These are phyloP conservation scores for Pisolithus orientalis DNA, from an alignment of 768 basidiomycete genomes.

Conservation along the genomic window DNA sequence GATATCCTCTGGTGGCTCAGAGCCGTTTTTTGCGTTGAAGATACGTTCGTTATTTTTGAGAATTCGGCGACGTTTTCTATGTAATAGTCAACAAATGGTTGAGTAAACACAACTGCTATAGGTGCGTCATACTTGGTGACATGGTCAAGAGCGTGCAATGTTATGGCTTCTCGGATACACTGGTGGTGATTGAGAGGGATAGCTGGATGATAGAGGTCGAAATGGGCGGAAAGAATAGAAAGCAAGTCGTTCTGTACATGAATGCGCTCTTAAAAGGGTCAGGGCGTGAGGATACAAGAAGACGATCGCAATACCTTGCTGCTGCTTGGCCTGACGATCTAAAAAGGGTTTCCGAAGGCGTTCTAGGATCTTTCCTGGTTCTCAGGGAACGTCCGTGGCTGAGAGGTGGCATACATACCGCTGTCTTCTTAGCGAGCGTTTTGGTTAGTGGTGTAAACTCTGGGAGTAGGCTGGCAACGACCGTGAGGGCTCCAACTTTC, in stretches of 20 bases:
- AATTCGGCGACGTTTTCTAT: conserved; percentile 82
- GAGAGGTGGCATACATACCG: conserved; percentile 13
- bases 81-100: neutral
- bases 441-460: conserved; percentile 29
- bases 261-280: conserved; percentile 34
- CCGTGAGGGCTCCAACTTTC: conserved; percentile 47
- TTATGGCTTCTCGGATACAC: conserved; percentile 57
- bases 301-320: conserved; percentile 32
- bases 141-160: conserved; percentile 85
- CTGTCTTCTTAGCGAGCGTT: conserved; percentile 17
- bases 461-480: conserved; percentile 41
- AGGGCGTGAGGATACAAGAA: neutral
- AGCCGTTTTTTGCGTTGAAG: conserved; percentile 58
- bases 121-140: conserved; percentile 60
- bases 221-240: conserved; percentile 57
- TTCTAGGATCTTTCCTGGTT: conserved; percentile 42
- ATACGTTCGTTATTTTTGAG: conserved; percentile 93
- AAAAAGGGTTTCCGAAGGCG: conserved; percentile 52
- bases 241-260: conserved; percentile 63
- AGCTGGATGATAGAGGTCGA: conserved; percentile 73
- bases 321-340: conserved; percentile 45
- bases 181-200: conserved; percentile 60
- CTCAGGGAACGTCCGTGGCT: neutral
- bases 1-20: conserved; percentile 61
- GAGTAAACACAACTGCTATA: neutral